Conservation (phyloP, 495 filamentous ascomycete species). For the Aspergillus coremiiformis region DNA sequence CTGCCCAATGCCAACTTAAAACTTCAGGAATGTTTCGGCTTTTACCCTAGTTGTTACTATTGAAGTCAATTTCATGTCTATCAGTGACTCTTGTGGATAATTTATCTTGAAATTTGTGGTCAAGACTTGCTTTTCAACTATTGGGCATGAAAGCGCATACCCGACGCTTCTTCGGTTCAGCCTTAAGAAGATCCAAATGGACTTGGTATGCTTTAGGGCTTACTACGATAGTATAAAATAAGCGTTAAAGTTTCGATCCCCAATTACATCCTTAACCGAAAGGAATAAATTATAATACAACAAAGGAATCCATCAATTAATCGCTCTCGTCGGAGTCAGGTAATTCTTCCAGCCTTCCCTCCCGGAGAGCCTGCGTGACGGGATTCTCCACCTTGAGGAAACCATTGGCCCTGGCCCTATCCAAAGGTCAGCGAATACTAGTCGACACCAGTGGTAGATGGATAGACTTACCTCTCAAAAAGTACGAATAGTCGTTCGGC, state of each 20-base stretch:
- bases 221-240: not conserved
- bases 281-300: not conserved
- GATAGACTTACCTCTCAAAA: constrained; percentile 67
- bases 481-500: constrained; percentile 90
- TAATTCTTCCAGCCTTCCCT: constrained; percentile 73
- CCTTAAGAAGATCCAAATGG: no score
- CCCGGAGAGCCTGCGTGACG: constrained; percentile 62
- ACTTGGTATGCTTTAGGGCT: not conserved
- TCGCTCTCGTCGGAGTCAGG: constrained; percentile 40
- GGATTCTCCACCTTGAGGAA: constrained; percentile 82
- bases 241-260: not conserved
- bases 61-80: no score
- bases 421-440: constrained; percentile 11
- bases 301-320: constrained; percentile 7
- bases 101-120: no score
- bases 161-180: not conserved
- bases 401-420: constrained; percentile 72
- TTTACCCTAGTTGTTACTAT: not conserved
- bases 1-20: not conserved
- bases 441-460: not conserved
- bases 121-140: no score
- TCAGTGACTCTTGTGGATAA: no score
- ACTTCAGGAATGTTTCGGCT: no score
- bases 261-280: not conserved
- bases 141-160: not conserved